Evolutionary conservation across 352 stramenopile species (phyloP).

Genomic region (Globisporangium okanoganense): DNA sequence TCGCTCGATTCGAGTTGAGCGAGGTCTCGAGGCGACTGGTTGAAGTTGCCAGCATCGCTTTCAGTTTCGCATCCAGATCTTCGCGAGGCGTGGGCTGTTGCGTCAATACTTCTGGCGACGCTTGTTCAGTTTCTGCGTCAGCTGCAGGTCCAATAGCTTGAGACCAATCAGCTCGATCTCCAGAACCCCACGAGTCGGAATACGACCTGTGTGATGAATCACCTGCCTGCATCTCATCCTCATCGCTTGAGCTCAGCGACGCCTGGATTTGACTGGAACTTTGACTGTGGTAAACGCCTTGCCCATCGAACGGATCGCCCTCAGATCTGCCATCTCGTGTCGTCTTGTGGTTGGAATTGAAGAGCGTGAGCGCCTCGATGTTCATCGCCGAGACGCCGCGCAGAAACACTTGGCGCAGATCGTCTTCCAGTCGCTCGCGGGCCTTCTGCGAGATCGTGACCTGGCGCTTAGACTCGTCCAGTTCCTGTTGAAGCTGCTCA

Average conservation of each 20-base stretch:
- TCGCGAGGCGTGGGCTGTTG: slow-evolving; percentile 2
- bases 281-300: neutral
- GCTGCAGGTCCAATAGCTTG: neutral
- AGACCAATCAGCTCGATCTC: neutral
- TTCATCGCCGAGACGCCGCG: slow-evolving; percentile 75
- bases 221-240: neutral
- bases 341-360: slow-evolving; percentile 46
- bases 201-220: neutral
- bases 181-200: neutral
- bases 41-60: slow-evolving; percentile 11
- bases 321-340: slow-evolving; percentile 7
- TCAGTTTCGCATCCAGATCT: slow-evolving; percentile 9
- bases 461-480: slow-evolving; percentile 33
- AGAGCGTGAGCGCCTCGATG: slow-evolving; percentile 62
- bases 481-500: slow-evolving; percentile 32
- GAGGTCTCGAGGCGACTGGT: slow-evolving; percentile 10
- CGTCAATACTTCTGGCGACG: slow-evolving; percentile 1
- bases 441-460: slow-evolving; percentile 33
- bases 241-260: neutral
- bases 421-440: slow-evolving; percentile 49
- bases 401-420: slow-evolving; percentile 63
- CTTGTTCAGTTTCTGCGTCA: neutral
- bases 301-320: neutral
- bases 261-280: neutral
- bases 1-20: neutral